Conservation (phyloP, 345 rosid species). For the Firmiana major region DNA sequence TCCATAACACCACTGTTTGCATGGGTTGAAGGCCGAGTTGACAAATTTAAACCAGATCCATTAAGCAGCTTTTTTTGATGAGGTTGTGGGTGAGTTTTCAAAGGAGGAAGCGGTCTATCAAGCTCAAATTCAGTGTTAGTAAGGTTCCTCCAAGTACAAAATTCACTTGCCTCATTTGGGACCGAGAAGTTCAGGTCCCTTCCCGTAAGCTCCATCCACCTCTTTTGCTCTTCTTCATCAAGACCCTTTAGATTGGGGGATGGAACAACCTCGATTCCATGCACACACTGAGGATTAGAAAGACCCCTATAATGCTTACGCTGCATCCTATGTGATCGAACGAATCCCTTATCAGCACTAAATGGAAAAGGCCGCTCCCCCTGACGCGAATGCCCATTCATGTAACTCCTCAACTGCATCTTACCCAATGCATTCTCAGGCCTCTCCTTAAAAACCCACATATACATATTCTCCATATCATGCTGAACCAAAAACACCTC, state of each 20-base stretch:
- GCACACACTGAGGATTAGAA: constrained; percentile 93
- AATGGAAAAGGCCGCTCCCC: constrained; percentile 93
- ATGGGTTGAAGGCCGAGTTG: constrained; percentile 63
- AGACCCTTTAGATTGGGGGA: constrained; percentile 69
- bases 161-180: constrained; percentile 82
- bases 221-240: constrained; percentile 83
- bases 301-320: constrained; percentile 95
- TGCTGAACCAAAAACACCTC: constrained; percentile 6
- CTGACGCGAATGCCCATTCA: constrained; percentile 98
- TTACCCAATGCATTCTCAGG: constrained; percentile 10
- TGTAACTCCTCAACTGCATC: constrained; percentile 21
- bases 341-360: constrained; percentile 87
- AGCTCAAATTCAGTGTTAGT: constrained; percentile 89
- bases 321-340: constrained; percentile 96
- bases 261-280: constrained; percentile 77
- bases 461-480: constrained; percentile 14
- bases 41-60: constrained; percentile 82
- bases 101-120: constrained; percentile 58
- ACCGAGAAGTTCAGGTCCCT: constrained; percentile 74
- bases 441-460: constrained; percentile 14
- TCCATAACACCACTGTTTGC: constrained; percentile 61
- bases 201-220: constrained; percentile 92
- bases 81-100: constrained; percentile 47
- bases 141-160: constrained; percentile 86
- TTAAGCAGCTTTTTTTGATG: constrained; percentile 71